Base-by-base conservation (phyloP, 2,329 filamentous ascomycete genomes). In the Ceratocystis harringtonii region DNA sequence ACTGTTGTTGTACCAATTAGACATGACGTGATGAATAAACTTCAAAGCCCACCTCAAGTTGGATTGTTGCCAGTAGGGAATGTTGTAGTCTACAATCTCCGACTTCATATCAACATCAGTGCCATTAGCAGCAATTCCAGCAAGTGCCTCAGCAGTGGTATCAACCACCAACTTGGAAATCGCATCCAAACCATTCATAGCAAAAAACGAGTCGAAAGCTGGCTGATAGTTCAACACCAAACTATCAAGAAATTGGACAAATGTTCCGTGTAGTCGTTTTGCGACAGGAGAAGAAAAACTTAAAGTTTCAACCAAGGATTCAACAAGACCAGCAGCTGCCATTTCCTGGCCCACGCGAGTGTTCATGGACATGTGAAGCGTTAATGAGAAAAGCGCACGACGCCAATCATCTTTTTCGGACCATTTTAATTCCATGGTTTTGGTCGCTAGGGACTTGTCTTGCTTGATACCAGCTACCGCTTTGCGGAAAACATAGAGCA, bases 21-120 rank as follows among this genome's bases (percentile, higher is more conserved):
- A 88, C 87, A 97, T 95, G 77, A 97, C 87, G 73, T 97, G 92
- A 70, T 96, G 92, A 68, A 96, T 88, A 72, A 97, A 96, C 74
- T 96, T 96, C 74, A 99, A 87, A 57, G 96, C 79, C 84, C 90
- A 95, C 72, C 95, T 92, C 36, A 99, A 80, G 19, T 90, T 92
- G 74, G 96, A 90, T 73, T 97, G 94, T 70, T 95, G 88, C 73
- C 91, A 90, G 73, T 90, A 96, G 0, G 92, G 90, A 64, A 97
- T 91, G 71, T 90, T 83, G 73, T 96, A 99, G 75, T 99, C 95
- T 57, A 95, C 90, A 30, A 88, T 82, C 65, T 87, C 86, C 8
- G 91, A 95, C 74, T 88, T 90, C 63, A 79, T 76, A 62, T 86
- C 79, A 10, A 80, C 75, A 5, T 84, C 83, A 68, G 94, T 90